Base-by-base conservation (phyloP, 106 monocot genomes). In the Apostasia shenzhenica region DNA sequence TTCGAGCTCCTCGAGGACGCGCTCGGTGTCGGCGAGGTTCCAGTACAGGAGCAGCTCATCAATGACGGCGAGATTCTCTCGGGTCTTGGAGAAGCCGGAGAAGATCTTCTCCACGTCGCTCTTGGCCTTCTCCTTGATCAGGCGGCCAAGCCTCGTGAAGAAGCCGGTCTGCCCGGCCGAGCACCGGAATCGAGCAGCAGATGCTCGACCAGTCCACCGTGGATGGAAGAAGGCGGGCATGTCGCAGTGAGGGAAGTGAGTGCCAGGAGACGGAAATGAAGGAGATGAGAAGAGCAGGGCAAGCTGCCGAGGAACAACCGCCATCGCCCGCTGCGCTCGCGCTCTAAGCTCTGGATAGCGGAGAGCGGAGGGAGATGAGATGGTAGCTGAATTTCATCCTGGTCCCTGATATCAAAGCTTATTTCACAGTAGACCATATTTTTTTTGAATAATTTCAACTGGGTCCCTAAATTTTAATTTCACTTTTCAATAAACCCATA, bases 1-100 rank as follows among this genome's bases (percentile, higher is more conserved):
- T 76, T 95, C 94, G 52, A 95, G 88, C 68, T 95, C 94, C 39
- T 95, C 94, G 43, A 95, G 88, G 60, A 95, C 85, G 46, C 91
- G 80, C 53, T 95, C 94, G 55, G 94, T 88, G 42, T 95, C 94
- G 6, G 80, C 75, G 40, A 95, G 88, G 77, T 91, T 95, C 94
- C 94, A 95, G 83, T 88, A 95, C 39, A 91, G 85, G 48, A 95
- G 83, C 41, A 95, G 91, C 85, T 95, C 94, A 55, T 95, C 94
- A 50, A 95, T 75, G 67, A 95, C 94, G 54, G 94, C 91, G 66
- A 95, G 88, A 61, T 78, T 95, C 78, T 91, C 79, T 3, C 91
- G 81, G 56, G 94, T 95, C 61, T 91, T 95, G 10, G 94, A 88
- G 72, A 95, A 95, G 3, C 94, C 94, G 52, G 91, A 91, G 81